Evolutionary conservation across 345 rosid species (phyloP), one percentile per base, ranked within the genome.

Genomic region (Sisymbrium altissimum): DNA sequence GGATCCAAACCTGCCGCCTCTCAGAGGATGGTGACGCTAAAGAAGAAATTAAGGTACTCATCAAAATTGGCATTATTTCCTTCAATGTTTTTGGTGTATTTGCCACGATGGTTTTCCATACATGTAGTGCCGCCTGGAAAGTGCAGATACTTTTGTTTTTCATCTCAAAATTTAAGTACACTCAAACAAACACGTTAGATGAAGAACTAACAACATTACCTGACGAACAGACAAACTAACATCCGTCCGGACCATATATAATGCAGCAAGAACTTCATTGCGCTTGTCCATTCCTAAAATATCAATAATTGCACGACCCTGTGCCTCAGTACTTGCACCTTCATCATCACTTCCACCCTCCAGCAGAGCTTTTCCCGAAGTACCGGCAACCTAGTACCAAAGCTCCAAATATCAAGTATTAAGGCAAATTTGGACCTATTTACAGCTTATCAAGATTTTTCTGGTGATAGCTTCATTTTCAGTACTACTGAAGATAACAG

Each of bases 281-380:
- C 97, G 96, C 83, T 87, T 92, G 7, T 84, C 96, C 88, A 92
- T 92, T 58, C 97, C 99, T 62, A 95, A 83, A 68, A 95, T 92
- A 85, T 92, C 99, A 82, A 95, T 87, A 79, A 95, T 95, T 55
- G 99, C 97, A 29, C 99, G 97, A 11, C 99, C 99, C 46, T 95
- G 99, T 1, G 99, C 98, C 84, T 95, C 99, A 54, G 99, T 95
- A 74, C 99, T 92, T 63, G 99, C 84, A 79, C 98, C 99, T 82
- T 95, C 99, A 79, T 92, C 99, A 80, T 95, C 99, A 83, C 99
- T 95, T 30, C 99, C 99, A 65, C 99, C 99, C 81, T 95, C 98
- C 44, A 95, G 97, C 70, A 95, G 83, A 70, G 98, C 90, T 83
- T 95, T 95, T 35, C 99, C 99, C 36, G 99, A 90, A 71, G 99